Evolutionary conservation across 108 stramenopile species (phyloP).

Genomic region (Aurantiochytrium sp.): DNA sequence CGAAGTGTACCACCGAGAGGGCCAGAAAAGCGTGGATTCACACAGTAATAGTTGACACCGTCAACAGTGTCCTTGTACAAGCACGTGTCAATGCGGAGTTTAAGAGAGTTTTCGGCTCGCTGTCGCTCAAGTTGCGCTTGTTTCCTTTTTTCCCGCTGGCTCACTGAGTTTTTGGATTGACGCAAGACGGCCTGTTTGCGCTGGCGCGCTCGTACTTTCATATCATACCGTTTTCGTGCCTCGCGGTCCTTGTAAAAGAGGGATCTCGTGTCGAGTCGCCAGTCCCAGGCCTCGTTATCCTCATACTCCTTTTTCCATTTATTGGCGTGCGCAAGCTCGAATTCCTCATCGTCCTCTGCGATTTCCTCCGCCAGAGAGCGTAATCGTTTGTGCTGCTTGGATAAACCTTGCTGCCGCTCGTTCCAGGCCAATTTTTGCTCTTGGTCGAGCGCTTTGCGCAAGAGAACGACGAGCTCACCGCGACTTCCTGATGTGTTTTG

Average conservation of each 20-base stretch:
- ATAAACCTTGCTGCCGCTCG: not conserved
- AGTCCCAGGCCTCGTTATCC: not conserved
- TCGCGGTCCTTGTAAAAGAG: not conserved
- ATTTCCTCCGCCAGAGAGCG: not conserved
- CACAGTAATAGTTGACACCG: conserved; percentile 3
- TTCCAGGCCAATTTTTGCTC: not conserved
- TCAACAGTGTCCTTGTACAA: not conserved
- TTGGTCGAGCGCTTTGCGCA: not conserved
- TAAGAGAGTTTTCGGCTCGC: not conserved
- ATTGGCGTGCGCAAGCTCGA: not conserved
- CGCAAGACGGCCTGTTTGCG: not conserved
- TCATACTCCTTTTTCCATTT: conserved; percentile 1
- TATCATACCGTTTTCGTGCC: not conserved
- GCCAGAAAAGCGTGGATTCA: not conserved
- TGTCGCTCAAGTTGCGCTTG: not conserved
- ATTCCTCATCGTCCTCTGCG: not conserved
- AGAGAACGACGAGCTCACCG: not conserved
- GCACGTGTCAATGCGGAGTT: not conserved
- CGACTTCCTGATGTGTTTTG: not conserved
- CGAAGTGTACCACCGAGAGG: not conserved
- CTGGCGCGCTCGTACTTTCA: not conserved
- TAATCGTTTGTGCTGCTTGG: not conserved
- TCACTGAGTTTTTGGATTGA: not conserved
- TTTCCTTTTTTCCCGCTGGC: not conserved
- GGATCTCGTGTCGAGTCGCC: not conserved